These are phyloP conservation scores for Blastocystis sp. DNA, from an alignment of 352 stramenopile species.

Conservation along the genomic window DNA sequence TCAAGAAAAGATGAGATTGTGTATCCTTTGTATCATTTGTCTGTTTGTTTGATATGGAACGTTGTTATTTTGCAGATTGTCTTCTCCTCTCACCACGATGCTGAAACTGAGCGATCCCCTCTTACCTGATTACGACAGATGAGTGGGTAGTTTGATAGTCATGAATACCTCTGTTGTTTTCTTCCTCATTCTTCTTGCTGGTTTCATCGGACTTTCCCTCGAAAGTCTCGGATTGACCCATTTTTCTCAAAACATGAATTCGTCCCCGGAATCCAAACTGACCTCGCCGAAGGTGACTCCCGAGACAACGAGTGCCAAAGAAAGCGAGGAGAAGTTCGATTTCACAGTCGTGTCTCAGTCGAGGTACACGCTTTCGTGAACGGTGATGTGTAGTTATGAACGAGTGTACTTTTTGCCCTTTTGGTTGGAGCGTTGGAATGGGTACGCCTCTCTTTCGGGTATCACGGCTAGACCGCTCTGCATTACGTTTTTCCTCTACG, in stretches of 20 bases:
- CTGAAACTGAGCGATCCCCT: too few species aligned
- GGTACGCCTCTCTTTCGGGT: too few species aligned
- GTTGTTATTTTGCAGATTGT: too few species aligned
- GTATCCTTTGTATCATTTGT: neutral
- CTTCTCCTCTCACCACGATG: too few species aligned
- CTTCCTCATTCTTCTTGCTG: neutral
- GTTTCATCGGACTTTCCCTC: neutral
- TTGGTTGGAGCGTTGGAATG: too few species aligned
- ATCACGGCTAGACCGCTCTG: too few species aligned
- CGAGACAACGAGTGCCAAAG: neutral
- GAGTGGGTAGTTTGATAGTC: neutral
- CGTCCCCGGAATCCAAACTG: neutral
- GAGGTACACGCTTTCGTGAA: too few species aligned
- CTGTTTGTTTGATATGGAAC: neutral
- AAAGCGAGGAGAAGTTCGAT: neutral
- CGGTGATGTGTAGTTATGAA: too few species aligned
- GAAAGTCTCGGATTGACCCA: neutral
- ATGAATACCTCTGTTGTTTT: slow-evolving; percentile 14
- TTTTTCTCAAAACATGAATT: neutral
- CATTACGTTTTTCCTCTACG: slow-evolving; percentile 47
- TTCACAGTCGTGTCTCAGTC: slow-evolving; percentile 20
- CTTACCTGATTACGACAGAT: too few species aligned
- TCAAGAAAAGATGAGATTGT: slow-evolving; percentile 72
- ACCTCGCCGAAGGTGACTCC: neutral
- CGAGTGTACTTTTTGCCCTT: too few species aligned